These are phyloP conservation scores for Fusarium chlamydosporum DNA, from an alignment of 2,329 filamentous ascomycete species.

Conservation along the genomic window DNA sequence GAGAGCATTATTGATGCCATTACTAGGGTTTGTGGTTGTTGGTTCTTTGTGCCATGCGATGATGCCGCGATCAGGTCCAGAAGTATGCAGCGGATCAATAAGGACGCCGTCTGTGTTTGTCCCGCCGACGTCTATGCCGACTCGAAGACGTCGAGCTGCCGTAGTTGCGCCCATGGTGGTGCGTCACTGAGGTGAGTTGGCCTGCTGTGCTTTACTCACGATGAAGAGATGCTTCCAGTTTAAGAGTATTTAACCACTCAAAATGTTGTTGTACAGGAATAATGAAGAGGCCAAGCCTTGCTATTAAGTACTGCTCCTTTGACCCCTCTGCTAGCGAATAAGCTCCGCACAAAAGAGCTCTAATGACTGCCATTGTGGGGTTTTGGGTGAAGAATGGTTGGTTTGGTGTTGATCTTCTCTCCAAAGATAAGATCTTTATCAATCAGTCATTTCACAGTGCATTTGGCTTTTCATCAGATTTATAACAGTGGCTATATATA, in stretches of 20 bases:
- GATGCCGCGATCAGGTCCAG: conserved; percentile 59
- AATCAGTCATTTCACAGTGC: conserved; percentile 9
- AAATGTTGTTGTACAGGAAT: too few relatives aligned
- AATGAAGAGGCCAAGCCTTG: background rate
- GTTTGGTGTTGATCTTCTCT: conserved; percentile 12
- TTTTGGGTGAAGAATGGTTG: conserved; percentile 8
- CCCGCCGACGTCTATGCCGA: conserved; percentile 64
- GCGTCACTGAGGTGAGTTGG: background rate
- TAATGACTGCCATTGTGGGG: conserved; percentile 11
- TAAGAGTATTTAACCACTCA: background rate
- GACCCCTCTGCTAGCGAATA: conserved; percentile 6
- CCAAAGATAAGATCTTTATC: conserved; percentile 30
- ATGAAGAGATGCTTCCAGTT: background rate
- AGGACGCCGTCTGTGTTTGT: conserved; percentile 69
- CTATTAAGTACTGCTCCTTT: background rate
- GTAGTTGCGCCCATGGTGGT: conserved; percentile 26
- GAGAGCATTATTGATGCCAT: conserved; percentile 63
- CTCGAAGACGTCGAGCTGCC: conserved; percentile 53
- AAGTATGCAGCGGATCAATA: conserved; percentile 59
- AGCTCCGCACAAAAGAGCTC: conserved; percentile 21
- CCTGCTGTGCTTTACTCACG: background rate
- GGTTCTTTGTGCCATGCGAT: conserved; percentile 65
- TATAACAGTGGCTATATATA: background rate
- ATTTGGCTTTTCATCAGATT: too few relatives aligned
- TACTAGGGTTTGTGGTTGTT: conserved; percentile 64